Percentiles rank a stretch among this genome's conserved stretches.
phyloP scores from a whole-genome alignment of 257 asterid species.

The Fraxinus excelsior region DNA sequence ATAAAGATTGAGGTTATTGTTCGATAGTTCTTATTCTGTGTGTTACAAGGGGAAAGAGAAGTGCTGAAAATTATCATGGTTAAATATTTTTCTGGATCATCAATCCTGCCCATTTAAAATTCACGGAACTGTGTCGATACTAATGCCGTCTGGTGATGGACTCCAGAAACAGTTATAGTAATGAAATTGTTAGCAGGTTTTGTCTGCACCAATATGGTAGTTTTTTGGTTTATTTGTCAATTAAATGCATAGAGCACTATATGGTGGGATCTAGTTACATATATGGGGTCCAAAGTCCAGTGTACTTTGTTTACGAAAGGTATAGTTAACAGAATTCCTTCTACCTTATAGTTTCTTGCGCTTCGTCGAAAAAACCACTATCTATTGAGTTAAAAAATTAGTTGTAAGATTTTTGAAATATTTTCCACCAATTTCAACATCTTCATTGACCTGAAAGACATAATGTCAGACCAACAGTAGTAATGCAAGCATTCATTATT shows the following conservation, averaged over 20 bases:
- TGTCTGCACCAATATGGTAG: conserved; percentile 29
- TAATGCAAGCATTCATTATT: neutral
- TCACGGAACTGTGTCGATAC: neutral
- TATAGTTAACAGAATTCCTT: conserved; percentile 25
- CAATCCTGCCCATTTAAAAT: conserved; percentile 9
- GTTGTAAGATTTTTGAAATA: neutral
- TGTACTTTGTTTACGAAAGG: conserved; percentile 32
- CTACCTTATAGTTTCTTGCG: conserved; percentile 20
- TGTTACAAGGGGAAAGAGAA: conserved; percentile 1
- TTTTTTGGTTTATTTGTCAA: conserved; percentile 24
- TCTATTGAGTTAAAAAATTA: neutral
- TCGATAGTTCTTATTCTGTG: neutral
- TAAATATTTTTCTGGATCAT: conserved; percentile 8
- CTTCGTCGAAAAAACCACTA: conserved; percentile 7
- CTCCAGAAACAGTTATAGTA: conserved; percentile 30
- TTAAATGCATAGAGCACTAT: neutral
- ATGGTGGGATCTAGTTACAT: conserved; percentile 27
- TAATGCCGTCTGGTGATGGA: conserved; percentile 14
- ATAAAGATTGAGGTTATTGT: conserved; percentile 17
- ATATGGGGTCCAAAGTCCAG: conserved; percentile 35
- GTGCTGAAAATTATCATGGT: conserved; percentile 12
- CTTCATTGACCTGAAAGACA: neutral
- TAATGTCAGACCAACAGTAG: neutral
- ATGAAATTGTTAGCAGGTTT: conserved; percentile 38
- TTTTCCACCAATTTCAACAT: neutral